phyloP scores from a whole-genome alignment of 2,329 filamentous ascomycete species.

The Hortaea werneckii region DNA sequence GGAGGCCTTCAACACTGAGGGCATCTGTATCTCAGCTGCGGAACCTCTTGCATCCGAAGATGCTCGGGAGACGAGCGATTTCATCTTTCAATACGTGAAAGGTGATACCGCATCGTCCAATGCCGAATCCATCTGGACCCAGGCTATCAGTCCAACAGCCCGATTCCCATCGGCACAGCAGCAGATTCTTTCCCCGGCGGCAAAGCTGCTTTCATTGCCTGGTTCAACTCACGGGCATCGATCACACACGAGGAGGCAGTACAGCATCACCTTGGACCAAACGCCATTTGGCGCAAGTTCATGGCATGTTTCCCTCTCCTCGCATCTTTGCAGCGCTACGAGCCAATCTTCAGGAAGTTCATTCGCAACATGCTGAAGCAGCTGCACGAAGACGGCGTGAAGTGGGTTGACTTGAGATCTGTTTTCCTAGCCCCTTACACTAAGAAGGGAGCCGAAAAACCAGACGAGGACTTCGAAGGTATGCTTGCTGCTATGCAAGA shows the following conservation, averaged over 20 bases:
- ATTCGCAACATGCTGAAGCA: slow-evolving; percentile 60
- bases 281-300: slow-evolving; percentile 81
- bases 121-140: slow-evolving; percentile 52
- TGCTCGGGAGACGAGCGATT: slow-evolving; percentile 48
- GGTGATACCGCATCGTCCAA: slow-evolving; percentile 29
- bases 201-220: slow-evolving; percentile 59
- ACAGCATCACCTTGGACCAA: slow-evolving; percentile 70
- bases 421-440: slow-evolving; percentile 65
- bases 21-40: slow-evolving; percentile 59
- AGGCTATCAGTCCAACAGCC: slow-evolving; percentile 49
- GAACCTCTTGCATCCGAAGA: slow-evolving; percentile 45
- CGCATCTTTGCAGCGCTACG: slow-evolving; percentile 70
- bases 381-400: slow-evolving; percentile 70
- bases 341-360: slow-evolving; percentile 75
- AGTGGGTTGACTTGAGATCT: slow-evolving; percentile 72
- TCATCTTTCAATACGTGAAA: slow-evolving; percentile 47
- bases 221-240: slow-evolving; percentile 63
- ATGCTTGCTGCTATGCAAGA: slow-evolving; percentile 67
- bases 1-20: slow-evolving; percentile 58
- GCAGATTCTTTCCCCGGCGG: slow-evolving; percentile 71
- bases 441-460: slow-evolving; percentile 51
- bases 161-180: slow-evolving; percentile 49
- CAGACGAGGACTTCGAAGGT: slow-evolving; percentile 57
- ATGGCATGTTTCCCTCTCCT: slow-evolving; percentile 61
- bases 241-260: slow-evolving; percentile 64